phyloP scores from a whole-genome alignment of 179 eudicot species.

The Patellifolia procumbens region DNA sequence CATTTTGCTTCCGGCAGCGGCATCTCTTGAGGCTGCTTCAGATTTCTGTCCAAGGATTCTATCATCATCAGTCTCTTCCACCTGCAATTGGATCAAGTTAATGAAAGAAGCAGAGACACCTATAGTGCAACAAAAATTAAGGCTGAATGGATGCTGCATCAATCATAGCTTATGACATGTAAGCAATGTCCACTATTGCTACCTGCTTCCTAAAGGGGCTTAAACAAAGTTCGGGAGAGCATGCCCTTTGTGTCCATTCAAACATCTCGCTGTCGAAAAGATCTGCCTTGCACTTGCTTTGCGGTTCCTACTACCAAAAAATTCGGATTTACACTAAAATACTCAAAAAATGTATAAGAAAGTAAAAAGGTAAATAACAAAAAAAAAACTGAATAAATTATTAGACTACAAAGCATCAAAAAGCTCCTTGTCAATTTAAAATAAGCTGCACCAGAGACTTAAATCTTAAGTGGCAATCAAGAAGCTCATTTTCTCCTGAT shows the following conservation, averaged over 20 bases:
- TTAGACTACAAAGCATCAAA: neutral
- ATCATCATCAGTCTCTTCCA: conserved; percentile 28
- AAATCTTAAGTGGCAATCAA: neutral
- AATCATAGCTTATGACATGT: neutral
- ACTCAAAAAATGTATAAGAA: neutral
- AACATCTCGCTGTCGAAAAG: conserved; percentile 88
- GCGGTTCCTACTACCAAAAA: conserved; percentile 39
- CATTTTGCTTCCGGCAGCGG: conserved; percentile 6
- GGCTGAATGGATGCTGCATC: neutral
- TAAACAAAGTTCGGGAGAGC: conserved; percentile 89
- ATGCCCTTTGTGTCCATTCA: conserved; percentile 94
- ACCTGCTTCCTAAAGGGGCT: conserved; percentile 67
- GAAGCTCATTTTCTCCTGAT: neutral
- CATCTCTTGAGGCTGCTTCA: conserved; percentile 16
- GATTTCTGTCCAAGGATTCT: conserved; percentile 26
- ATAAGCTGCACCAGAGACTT: neutral
- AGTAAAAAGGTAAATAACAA: neutral
- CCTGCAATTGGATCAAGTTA: conserved; percentile 42
- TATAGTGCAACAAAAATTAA: neutral
- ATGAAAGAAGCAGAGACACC: conserved; percentile 3
- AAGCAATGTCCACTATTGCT: neutral
- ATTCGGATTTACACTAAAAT: conserved; percentile 1
- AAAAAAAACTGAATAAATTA: neutral
- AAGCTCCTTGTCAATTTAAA: neutral
- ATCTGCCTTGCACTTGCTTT: conserved; percentile 34